A percentile compares a stretch with the other conserved stretches of the same genome.
Evolutionary conservation across 2,329 filamentous ascomycete genomes (phyloP).

Genomic region (Alternaria sp.): DNA sequence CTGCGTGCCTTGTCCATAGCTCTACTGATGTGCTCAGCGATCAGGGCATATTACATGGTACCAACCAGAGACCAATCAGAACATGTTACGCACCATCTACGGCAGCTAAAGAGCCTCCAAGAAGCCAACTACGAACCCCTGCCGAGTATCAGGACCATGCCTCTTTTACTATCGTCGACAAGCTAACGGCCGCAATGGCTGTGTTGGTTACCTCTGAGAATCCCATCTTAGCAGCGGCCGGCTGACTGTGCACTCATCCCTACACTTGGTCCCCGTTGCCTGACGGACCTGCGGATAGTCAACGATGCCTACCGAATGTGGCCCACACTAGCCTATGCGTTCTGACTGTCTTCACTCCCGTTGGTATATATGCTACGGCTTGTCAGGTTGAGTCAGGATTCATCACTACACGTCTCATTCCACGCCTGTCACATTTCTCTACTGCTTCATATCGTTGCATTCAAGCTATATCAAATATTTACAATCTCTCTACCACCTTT

Average conservation of each 20-base stretch:
- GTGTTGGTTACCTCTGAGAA: slow-evolving; percentile 43
- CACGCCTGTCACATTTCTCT: slow-evolving; percentile 18
- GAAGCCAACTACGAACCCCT: slow-evolving; percentile 39
- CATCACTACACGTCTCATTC: slow-evolving; percentile 23
- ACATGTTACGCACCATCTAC: slow-evolving; percentile 25
- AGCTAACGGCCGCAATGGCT: slow-evolving; percentile 47
- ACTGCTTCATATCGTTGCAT: slow-evolving; percentile 24
- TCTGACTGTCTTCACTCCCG: slow-evolving; percentile 26
- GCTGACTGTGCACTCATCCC: slow-evolving; percentile 49
- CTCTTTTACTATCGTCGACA: slow-evolving; percentile 38
- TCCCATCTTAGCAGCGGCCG: slow-evolving; percentile 42
- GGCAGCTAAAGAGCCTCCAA: slow-evolving; percentile 46
- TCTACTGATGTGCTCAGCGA: slow-evolving; percentile 25
- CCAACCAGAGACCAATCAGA: slow-evolving; percentile 35
- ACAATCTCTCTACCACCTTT: background rate
- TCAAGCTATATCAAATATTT: slow-evolving; percentile 3
- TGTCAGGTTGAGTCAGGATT: slow-evolving; percentile 26
- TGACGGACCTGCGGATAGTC: slow-evolving; percentile 45
- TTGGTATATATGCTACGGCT: slow-evolving; percentile 48
- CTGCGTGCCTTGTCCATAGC: slow-evolving; percentile 16
- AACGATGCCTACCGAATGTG: slow-evolving; percentile 39
- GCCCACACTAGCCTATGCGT: slow-evolving; percentile 34
- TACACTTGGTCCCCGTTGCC: slow-evolving; percentile 47
- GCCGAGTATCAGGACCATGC: slow-evolving; percentile 39
- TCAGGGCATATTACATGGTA: slow-evolving; percentile 30